Evolutionary conservation across 176 grass and related monocot genomes (phyloP).

Genomic region (Musa beccarii): DNA sequence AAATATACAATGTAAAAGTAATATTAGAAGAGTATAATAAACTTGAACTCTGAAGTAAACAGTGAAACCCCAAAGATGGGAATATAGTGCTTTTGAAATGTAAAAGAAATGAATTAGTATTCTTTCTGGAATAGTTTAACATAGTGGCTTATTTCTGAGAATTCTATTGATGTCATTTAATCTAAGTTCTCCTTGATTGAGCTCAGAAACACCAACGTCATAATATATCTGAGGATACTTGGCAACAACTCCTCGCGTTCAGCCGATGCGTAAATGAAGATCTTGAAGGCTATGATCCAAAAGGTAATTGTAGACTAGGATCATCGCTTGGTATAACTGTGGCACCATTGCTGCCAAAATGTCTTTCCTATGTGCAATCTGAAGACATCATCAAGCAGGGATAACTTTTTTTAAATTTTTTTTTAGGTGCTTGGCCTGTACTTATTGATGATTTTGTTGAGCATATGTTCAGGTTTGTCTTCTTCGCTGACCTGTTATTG

Average conservation of each 20-base stretch:
- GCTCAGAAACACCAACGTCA: constrained; percentile 71
- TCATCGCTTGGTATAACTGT: constrained; percentile 16
- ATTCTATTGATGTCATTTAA: neutral
- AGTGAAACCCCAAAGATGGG: no score
- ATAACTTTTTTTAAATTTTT: constrained; percentile 5
- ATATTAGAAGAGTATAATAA: no score
- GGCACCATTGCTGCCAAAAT: constrained; percentile 14
- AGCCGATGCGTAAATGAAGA: constrained; percentile 82
- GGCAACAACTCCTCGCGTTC: constrained; percentile 90
- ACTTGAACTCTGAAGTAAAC: no score
- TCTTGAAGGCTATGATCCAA: constrained; percentile 88
- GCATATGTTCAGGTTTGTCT: constrained; percentile 78
- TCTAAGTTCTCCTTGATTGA: constrained; percentile 9
- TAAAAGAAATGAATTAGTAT: neutral
- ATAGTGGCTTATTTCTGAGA: neutral
- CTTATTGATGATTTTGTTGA: constrained; percentile 98
- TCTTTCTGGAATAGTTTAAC: neutral
- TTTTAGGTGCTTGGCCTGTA: constrained; percentile 95
- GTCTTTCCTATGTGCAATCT: neutral
- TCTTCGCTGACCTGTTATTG: constrained; percentile 6
- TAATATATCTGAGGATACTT: constrained; percentile 88
- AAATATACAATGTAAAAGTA: no score
- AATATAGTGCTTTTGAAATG: no score
- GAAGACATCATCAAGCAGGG: neutral
- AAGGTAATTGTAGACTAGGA: constrained; percentile 33